Percentiles rank a stretch among this genome's conserved stretches.
Conservation (phyloP, 2,329 filamentous ascomycete genomes). For the Phialemonium atrogriseum region DNA sequence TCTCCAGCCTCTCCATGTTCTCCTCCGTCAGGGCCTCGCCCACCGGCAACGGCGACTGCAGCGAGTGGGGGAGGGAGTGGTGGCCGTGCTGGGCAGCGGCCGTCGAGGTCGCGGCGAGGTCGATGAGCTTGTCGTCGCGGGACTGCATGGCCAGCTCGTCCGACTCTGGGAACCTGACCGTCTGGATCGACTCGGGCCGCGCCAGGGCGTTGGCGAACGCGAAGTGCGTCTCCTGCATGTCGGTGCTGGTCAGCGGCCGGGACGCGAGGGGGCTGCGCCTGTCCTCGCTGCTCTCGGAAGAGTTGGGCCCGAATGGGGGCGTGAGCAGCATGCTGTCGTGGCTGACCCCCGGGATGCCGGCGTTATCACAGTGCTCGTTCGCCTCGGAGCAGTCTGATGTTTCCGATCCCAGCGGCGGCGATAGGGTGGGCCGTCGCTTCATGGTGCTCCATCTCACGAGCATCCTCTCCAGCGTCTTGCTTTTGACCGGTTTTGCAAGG, state of each 20-base stretch:
- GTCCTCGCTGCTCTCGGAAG: background rate
- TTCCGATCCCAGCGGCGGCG: constrained; percentile 1
- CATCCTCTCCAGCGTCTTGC: constrained; percentile 34
- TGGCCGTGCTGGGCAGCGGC: background rate
- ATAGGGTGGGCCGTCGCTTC: constrained; percentile 5
- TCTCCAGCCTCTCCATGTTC: constrained; percentile 16
- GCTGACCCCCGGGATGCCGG: constrained; percentile 6
- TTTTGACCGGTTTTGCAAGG: constrained; percentile 44
- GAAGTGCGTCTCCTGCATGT: constrained; percentile 1
- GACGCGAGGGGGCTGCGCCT: background rate
- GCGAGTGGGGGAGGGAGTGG: constrained; percentile 6
- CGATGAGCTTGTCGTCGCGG: constrained; percentile 18
- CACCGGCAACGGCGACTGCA: constrained; percentile 8
- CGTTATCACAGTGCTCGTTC: constrained; percentile 14
- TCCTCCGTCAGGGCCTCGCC: constrained; percentile 16
- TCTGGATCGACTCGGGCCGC: background rate
- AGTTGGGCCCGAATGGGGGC: background rate
- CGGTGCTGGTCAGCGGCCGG: background rate
- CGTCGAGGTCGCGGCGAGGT: constrained; percentile 10
- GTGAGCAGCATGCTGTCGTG: constrained; percentile 1
- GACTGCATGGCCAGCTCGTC: constrained; percentile 16
- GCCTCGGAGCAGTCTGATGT: constrained; percentile 15
- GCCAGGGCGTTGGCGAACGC: background rate
- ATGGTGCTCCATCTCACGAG: constrained; percentile 22
- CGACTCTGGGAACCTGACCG: constrained; percentile 4